Conservation (phyloP, 2,329 filamentous ascomycete genomes). For the Penicillium verrucosum region DNA sequence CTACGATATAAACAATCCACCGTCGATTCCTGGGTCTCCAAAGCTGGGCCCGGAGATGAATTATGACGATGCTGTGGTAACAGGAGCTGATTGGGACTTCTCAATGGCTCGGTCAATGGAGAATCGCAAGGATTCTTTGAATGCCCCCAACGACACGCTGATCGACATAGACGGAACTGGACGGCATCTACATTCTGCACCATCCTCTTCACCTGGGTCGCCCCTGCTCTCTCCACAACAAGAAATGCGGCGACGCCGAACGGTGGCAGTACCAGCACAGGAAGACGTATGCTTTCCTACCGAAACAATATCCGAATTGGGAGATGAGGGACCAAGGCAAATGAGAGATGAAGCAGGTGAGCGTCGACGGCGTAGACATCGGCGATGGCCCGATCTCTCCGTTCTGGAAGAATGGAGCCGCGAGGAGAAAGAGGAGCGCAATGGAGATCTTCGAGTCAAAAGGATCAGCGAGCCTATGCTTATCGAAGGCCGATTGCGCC, state of each 20-base stretch:
- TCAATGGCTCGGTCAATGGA: slow-evolving; percentile 35
- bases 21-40: slow-evolving; percentile 59
- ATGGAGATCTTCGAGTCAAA: slow-evolving; percentile 77
- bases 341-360: slow-evolving; percentile 44
- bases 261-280: slow-evolving; percentile 63
- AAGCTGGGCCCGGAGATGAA: slow-evolving; percentile 51
- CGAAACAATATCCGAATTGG: slow-evolving; percentile 73
- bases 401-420: slow-evolving; percentile 85
- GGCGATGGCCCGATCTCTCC: slow-evolving; percentile 81
- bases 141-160: slow-evolving; percentile 38
- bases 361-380: slow-evolving; percentile 58
- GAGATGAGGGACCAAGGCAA: slow-evolving; percentile 63
- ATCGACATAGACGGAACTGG: slow-evolving; percentile 44
- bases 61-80: slow-evolving; percentile 54
- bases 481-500: slow-evolving; percentile 82
- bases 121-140: slow-evolving; percentile 30
- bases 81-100: slow-evolving; percentile 44
- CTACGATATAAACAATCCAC: slow-evolving; percentile 65
- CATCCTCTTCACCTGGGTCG: slow-evolving; percentile 40
- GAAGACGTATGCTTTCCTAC: slow-evolving; percentile 92
- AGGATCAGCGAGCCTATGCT: slow-evolving; percentile 92
- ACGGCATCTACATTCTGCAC: slow-evolving; percentile 21
- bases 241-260: slow-evolving; percentile 51
- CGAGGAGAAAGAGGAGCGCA: slow-evolving; percentile 84
- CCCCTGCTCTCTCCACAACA: slow-evolving; percentile 35